Conservation (phyloP, 1,284 basidiomycete species). For the Papiliotrema flavescens region DNA sequence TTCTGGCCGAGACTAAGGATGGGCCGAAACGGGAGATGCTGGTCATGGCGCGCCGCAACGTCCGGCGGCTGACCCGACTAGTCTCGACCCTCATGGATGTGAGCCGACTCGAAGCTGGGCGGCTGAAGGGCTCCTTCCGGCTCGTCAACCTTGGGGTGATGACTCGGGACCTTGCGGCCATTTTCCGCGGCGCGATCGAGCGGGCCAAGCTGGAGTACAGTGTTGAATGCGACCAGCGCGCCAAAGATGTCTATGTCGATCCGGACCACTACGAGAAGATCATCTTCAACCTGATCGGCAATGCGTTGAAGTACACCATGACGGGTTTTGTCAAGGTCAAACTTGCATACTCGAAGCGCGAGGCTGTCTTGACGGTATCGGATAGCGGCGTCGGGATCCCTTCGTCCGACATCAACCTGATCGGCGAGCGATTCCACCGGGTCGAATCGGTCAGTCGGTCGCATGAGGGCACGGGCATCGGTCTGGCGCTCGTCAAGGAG, state of each 20-base stretch:
- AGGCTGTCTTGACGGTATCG: conserved; percentile 37
- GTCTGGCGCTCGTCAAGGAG: conserved; percentile 34
- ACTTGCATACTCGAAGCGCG: conserved; percentile 21
- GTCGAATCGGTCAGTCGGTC: conserved; percentile 40
- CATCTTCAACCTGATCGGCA: conserved; percentile 48
- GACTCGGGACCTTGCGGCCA: conserved; percentile 46
- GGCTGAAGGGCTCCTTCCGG: conserved; percentile 43
- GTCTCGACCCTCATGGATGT: conserved; percentile 48
- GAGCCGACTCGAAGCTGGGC: conserved; percentile 42
- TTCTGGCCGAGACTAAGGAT: conserved; percentile 26
- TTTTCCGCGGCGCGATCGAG: conserved; percentile 45
- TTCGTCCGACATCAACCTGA: conserved; percentile 31
- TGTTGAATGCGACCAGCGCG: conserved; percentile 43
- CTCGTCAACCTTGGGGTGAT: conserved; percentile 45
- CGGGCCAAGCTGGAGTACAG: conserved; percentile 37
- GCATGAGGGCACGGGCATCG: conserved; percentile 50
- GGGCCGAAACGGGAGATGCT: conserved; percentile 40
- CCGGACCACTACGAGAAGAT: conserved; percentile 52
- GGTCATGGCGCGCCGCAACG: conserved; percentile 41
- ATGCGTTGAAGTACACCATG: conserved; percentile 47
- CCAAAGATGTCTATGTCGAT: conserved; percentile 43
- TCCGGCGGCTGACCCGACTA: conserved; percentile 35
- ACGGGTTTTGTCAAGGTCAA: conserved; percentile 29
- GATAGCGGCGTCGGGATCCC: conserved; percentile 52
- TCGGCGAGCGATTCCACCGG: conserved; percentile 49